Conservation (phyloP, 75 land plant species). For the Pinus tabuliformis region DNA sequence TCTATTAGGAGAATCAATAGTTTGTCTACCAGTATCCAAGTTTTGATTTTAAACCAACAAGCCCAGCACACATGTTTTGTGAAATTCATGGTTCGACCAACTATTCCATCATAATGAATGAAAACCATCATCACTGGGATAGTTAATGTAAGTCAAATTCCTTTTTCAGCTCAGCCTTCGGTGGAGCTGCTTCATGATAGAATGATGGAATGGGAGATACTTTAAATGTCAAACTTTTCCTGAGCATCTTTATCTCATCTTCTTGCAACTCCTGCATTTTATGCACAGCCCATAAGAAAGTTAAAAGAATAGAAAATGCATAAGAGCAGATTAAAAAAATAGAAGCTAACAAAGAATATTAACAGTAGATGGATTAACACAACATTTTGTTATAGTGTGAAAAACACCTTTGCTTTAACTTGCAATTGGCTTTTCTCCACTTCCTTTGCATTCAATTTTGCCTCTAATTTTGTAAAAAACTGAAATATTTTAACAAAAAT, state of each 20-base stretch:
- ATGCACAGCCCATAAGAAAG: neutral
- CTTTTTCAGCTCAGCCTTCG: slow-evolving; percentile 82
- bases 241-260: slow-evolving; percentile 60
- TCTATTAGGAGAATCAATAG: neutral
- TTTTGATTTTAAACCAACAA: neutral
- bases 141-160: slow-evolving; percentile 17
- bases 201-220: slow-evolving; percentile 89
- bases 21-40: neutral
- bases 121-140: neutral
- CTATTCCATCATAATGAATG: neutral
- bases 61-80: neutral
- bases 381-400: neutral
- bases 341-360: neutral
- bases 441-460: slow-evolving; percentile 63
- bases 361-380: neutral
- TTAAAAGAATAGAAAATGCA: neutral
- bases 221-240: slow-evolving; percentile 74
- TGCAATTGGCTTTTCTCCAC: slow-evolving; percentile 59
- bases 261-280: slow-evolving; percentile 61
- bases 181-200: slow-evolving; percentile 80
- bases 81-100: neutral
- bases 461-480: slow-evolving; percentile 69
- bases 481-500: slow-evolving; percentile 5
- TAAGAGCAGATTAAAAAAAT: neutral
- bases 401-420: slow-evolving; percentile 47